Conservation (phyloP, 2,329 filamentous ascomycete genomes). For the Alternaria atra region DNA sequence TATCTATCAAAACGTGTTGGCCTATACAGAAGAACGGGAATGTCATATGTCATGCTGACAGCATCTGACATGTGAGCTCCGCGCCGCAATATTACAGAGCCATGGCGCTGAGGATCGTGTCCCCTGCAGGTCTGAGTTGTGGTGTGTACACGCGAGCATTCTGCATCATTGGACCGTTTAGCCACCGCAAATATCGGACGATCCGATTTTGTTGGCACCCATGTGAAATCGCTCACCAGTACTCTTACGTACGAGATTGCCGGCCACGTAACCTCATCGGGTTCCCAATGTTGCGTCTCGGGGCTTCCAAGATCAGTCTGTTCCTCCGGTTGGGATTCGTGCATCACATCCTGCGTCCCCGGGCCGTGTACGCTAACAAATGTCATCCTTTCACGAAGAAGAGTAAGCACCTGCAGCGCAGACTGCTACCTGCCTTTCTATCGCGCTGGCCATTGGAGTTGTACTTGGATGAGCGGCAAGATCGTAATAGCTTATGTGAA, state of each 20-base stretch:
- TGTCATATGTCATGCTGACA: background rate
- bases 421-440: too few relatives aligned
- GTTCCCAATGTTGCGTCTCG: background rate
- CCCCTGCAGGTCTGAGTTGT: background rate
- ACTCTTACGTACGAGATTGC: constrained; percentile 3
- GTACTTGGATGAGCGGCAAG: too few relatives aligned
- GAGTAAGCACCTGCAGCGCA: too few relatives aligned
- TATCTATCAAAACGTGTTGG: background rate
- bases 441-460: too few relatives aligned
- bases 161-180: background rate
- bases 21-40: background rate
- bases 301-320: background rate
- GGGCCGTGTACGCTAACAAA: background rate
- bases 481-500: too few relatives aligned
- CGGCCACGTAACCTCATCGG: constrained; percentile 1
- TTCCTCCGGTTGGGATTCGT: background rate
- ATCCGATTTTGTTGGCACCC: background rate
- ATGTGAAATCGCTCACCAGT: background rate
- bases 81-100: background rate
- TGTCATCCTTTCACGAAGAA: background rate
- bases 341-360: too few relatives aligned
- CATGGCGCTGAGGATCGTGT: background rate
- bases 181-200: background rate
- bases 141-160: constrained; percentile 1
- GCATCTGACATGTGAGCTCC: background rate